A percentile compares a stretch with the other conserved stretches of the same genome.
Evolutionary conservation across 495 filamentous ascomycete genomes (phyloP).

Genomic region (Penicillium silybi): DNA sequence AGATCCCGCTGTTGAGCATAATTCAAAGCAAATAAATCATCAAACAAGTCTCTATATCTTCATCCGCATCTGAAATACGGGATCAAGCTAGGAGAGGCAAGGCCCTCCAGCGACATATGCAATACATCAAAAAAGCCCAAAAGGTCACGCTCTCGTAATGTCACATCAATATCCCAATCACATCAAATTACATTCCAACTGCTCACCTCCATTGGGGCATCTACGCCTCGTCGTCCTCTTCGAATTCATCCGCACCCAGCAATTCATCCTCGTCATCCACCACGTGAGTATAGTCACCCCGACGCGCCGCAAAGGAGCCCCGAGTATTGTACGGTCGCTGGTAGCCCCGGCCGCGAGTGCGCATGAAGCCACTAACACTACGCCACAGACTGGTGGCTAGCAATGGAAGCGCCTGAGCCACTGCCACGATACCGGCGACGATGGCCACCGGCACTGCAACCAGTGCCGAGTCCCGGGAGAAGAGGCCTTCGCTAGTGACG

Average conservation of each 20-base stretch:
- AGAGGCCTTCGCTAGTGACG: constrained; percentile 39
- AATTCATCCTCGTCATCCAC: constrained; percentile 92
- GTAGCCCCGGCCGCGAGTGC: constrained; percentile 34
- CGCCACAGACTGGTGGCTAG: constrained; percentile 65
- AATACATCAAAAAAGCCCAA: constrained; percentile 10
- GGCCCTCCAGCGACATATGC: constrained; percentile 9
- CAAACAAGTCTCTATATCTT: constrained; percentile 8
- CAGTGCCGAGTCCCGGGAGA: constrained; percentile 61
- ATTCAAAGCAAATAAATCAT: constrained; percentile 1
- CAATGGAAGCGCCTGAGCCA: constrained; percentile 70
- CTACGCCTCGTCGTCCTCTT: constrained; percentile 84
- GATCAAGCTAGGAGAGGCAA: constrained; percentile 1
- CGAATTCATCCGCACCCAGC: constrained; percentile 85
- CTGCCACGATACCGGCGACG: constrained; percentile 71
- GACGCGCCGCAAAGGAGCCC: constrained; percentile 76
- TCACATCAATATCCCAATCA: constrained; percentile 25
- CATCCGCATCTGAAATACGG: not conserved
- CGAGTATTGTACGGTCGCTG: constrained; percentile 74
- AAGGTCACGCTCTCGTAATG: constrained; percentile 21
- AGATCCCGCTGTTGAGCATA: not conserved
- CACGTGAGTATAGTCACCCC: constrained; percentile 80
- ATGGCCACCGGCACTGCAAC: constrained; percentile 75
- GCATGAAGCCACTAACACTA: constrained; percentile 44
- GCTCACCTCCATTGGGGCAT: not conserved
- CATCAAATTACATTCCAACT: not conserved